Evolutionary conservation across 768 basidiomycete species (phyloP), one percentile per base, ranked within the genome.

Genomic region (Mycena filopes): DNA sequence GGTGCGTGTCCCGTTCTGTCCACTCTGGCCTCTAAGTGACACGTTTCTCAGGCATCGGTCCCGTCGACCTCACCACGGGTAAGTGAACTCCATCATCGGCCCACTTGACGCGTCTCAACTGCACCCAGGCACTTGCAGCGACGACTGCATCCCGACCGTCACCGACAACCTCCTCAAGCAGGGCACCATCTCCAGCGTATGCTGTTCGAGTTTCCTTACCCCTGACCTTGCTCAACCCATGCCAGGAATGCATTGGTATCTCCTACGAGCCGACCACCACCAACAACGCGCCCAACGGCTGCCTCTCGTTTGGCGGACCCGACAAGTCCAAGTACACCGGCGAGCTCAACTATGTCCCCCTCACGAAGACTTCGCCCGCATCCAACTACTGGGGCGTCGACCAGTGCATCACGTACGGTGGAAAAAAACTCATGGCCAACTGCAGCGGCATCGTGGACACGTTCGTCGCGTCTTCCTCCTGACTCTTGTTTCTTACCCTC

Each of bases 391-490:
- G 83, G 83, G 83, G 83, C 38, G 79, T 84, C 64, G 73, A 84
- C 53, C 74, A 84, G 70, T 74, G 73, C 68, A 75, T 83, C 55
- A 71, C 68, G 9, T 82, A 80, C 63, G 81, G 77, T 20, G 63
- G 41, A 31, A 71, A 68, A 2, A 71, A 74, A 2, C 76, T 82
- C 49, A 68, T 83, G 60, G 11, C 67, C 4, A 50, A 46, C 40
- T 73, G 76, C 40, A 75, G 79, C 47, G 83, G 83, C 54, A 81
- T 84, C 62, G 76, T 80, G 18, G 81, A 83, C 70, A 83, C 81
- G 65, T 61, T 20, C 40, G 60, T 53, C 4, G 45, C 33, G 16
- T 2, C 29, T 38, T 29, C 25, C 4, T 42, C 16, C 20, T n/a
- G n/a, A n/a, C 5, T 41, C n/a, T 36, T 36, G 25, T 31, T 21